These are phyloP conservation scores for Taiozyma sp. DNA, from an alignment of 1,139 yeast genomes.

Conservation along the genomic window DNA sequence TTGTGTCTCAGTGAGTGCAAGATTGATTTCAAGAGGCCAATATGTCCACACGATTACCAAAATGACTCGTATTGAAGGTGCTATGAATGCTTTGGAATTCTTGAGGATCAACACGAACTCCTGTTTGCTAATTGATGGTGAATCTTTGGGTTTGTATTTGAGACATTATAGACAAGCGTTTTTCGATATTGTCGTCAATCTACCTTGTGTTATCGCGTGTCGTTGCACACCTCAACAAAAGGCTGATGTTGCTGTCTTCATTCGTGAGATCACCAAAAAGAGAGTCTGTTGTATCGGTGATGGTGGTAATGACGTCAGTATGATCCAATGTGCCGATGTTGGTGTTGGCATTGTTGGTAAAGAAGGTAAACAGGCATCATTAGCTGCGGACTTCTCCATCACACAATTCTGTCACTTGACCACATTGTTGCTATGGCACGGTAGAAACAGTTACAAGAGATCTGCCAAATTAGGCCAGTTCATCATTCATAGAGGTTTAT, in stretches of 20 bases:
- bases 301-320: slow-evolving; percentile 98
- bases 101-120: slow-evolving; percentile 65
- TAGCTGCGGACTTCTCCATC: slow-evolving; percentile 95
- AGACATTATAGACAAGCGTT: slow-evolving; percentile 62
- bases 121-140: slow-evolving; percentile 90
- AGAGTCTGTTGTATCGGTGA: slow-evolving; percentile 98
- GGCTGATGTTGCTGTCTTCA: slow-evolving; percentile 86
- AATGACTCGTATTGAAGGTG: slow-evolving; percentile 51
- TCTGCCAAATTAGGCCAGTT: slow-evolving; percentile 94
- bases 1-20: slow-evolving; percentile 93
- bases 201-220: slow-evolving; percentile 95
- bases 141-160: slow-evolving; percentile 69
- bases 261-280: slow-evolving; percentile 73
- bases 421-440: slow-evolving; percentile 92
- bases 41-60: slow-evolving; percentile 83
- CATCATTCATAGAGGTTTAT: slow-evolving; percentile 91
- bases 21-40: slow-evolving; percentile 89
- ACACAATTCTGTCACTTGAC: slow-evolving; percentile 89
- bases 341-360: slow-evolving; percentile 99
- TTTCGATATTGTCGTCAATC: slow-evolving; percentile 63
- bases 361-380: slow-evolving; percentile 95
- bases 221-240: slow-evolving; percentile 99
- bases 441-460: slow-evolving; percentile 92
- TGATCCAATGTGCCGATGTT: slow-evolving; percentile 98
- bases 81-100: slow-evolving; percentile 69